Conservation (phyloP, 2,329 filamentous ascomycete species). For the Pleomassaria siparia region DNA sequence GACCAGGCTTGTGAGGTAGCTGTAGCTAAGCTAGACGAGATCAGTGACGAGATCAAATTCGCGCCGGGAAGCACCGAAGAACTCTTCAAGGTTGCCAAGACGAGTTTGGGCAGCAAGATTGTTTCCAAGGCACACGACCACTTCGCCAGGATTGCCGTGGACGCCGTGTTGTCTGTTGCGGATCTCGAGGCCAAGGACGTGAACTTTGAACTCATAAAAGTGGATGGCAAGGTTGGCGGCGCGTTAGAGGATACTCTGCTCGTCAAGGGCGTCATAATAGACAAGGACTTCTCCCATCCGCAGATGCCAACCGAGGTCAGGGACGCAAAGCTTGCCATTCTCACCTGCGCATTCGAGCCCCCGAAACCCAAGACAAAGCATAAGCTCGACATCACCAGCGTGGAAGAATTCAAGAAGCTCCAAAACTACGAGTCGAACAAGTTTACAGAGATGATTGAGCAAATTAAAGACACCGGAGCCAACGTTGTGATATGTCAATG, state of each 20-base stretch:
- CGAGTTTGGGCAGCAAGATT: slow-evolving; percentile 96
- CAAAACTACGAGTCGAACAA: slow-evolving; percentile 95
- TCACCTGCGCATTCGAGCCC: slow-evolving; percentile 97
- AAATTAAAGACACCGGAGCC: slow-evolving; percentile 95
- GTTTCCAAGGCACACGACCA: slow-evolving; percentile 98
- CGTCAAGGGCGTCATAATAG: slow-evolving; percentile 96
- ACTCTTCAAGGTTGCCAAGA: slow-evolving; percentile 91
- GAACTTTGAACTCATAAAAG: slow-evolving; percentile 98
- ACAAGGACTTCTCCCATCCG: slow-evolving; percentile 99
- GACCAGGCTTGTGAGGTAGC: slow-evolving; percentile 97
- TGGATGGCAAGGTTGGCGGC: slow-evolving; percentile 96
- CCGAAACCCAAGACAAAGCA: slow-evolving; percentile 99
- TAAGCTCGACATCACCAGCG: slow-evolving; percentile 94
- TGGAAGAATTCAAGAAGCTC: slow-evolving; percentile 97
- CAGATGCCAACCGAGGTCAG: slow-evolving; percentile 96
- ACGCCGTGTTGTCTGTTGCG: slow-evolving; percentile 93
- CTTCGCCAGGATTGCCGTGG: slow-evolving; percentile 95
- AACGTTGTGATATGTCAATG: slow-evolving; percentile 99
- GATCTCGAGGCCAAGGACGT: slow-evolving; percentile 96
- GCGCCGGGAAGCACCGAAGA: slow-evolving; percentile 77
- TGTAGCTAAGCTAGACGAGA: slow-evolving; percentile 85
- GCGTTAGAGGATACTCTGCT: slow-evolving; percentile 89
- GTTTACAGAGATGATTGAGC: slow-evolving; percentile 97
- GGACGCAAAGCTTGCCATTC: slow-evolving; percentile 95
- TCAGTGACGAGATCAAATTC: slow-evolving; percentile 90